Evolutionary conservation across 2,329 filamentous ascomycete genomes (phyloP), one percentile per base, ranked within the genome.

Genomic region (Seiridium unicorne): DNA sequence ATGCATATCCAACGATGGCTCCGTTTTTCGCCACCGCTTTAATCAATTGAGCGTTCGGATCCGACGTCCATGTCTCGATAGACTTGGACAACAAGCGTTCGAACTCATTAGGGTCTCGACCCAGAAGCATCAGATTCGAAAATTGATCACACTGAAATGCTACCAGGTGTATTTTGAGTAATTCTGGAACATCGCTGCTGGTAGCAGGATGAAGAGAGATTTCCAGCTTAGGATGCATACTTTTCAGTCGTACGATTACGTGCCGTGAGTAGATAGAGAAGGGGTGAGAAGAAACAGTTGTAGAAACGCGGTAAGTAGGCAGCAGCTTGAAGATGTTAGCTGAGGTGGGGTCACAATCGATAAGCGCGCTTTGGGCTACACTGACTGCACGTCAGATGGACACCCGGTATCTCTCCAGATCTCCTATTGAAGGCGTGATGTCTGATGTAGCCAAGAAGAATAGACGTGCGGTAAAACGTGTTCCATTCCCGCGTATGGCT

Each of bases 81-180:
- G 36, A 58, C 47, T 53, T 58, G 38, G 4, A 10, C 8, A 58
- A 6, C 10, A 51, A 13, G 4, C 32, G 11, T 34, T 35, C 18
- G 26, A 51, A 44, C 1, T n/a, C 46, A 58, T 51, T 47, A 13
- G 32, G 31, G 31, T 31, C 32, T 6, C 56, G 47, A 11, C 46
- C 34, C 10, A 58, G 35, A 31, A 58, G 36, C 56, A 58, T 51
- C 8, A 58, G 9, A 42, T 58, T 58, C 13, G 56, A 58, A 26
- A 58, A 58, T 35, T n/a, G 47, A 44, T 58, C 56, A 9, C 46
- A 53, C 42, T 44, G 8, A 31, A 58, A 58, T 36, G 56, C 56
- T 58, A 5, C 35, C 34, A 38, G n/a, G 13, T 58, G 47, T 2
- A 58, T 34, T 42, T 46, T n/a, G 35, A 58, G n/a, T 18, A 58